phyloP scores from a whole-genome alignment of 345 rosid species.

The Syzygium jambos region DNA sequence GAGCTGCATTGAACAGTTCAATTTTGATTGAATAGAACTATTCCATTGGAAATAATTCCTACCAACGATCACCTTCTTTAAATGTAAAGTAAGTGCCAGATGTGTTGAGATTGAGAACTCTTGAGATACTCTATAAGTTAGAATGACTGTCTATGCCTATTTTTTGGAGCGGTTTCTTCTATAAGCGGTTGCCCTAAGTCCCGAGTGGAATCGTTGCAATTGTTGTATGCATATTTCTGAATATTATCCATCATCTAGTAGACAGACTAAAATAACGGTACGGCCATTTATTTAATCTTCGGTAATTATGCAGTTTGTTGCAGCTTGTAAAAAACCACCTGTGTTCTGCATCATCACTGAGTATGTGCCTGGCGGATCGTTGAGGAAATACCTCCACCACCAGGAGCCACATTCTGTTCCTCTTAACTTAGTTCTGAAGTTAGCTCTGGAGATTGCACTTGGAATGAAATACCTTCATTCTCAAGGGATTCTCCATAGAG shows the following conservation, averaged over 20 bases:
- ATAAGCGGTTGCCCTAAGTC: not conserved
- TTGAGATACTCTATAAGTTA: not conserved
- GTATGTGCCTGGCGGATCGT: slow-evolving; percentile 62
- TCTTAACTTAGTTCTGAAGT: slow-evolving; percentile 41
- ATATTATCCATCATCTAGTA: not conserved
- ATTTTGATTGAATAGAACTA: not conserved
- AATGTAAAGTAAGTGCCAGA: not conserved
- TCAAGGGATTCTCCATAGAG: slow-evolving; percentile 60
- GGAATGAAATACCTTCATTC: slow-evolving; percentile 80
- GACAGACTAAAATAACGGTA: not conserved
- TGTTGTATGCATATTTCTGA: not conserved
- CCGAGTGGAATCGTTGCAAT: not conserved
- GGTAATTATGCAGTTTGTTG: slow-evolving; percentile 44
- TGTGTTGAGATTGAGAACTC: not conserved
- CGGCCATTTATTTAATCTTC: not conserved
- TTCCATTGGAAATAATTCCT: not conserved
- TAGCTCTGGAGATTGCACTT: slow-evolving; percentile 62
- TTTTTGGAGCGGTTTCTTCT: not conserved
- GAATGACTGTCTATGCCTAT: not conserved
- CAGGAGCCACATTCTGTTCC: slow-evolving; percentile 67
- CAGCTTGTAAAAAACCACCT: slow-evolving; percentile 65
- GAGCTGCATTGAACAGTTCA: not conserved
- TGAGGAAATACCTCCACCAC: slow-evolving; percentile 63
- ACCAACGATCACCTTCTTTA: not conserved
- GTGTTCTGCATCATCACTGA: slow-evolving; percentile 66